Percentiles rank a stretch among this genome's conserved stretches.
These are phyloP conservation scores for Phialophora tarda DNA, from an alignment of 2,329 filamentous ascomycete species.

Conservation along the genomic window DNA sequence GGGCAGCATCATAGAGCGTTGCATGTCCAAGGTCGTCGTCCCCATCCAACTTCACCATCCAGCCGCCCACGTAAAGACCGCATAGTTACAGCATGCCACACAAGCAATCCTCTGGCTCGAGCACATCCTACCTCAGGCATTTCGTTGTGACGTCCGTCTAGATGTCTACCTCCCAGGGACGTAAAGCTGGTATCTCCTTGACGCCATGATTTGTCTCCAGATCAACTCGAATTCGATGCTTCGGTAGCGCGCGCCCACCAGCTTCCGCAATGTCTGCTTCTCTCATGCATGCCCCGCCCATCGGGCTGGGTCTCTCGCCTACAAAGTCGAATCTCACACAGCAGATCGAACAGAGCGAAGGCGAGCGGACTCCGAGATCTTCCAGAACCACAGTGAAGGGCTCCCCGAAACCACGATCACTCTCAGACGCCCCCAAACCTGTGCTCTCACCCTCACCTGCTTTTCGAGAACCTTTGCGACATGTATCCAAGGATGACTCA, in stretches of 20 bases:
- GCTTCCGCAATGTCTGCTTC: constrained; percentile 35
- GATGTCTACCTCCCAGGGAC: not conserved
- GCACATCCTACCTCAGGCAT: not conserved
- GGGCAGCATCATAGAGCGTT: too few species aligned
- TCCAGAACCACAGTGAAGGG: constrained; percentile 30
- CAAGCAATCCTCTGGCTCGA: not conserved
- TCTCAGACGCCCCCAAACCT: constrained; percentile 68
- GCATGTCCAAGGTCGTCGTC: not conserved
- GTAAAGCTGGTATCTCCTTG: not conserved
- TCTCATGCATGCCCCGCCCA: constrained; percentile 29
- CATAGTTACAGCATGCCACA: not conserved
- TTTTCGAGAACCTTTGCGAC: constrained; percentile 59
- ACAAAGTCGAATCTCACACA: constrained; percentile 35
- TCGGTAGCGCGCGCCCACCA: constrained; percentile 8
- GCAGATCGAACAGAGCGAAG: constrained; percentile 37
- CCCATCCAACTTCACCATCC: not conserved
- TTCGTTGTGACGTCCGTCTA: not conserved
- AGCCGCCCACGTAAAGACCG: not conserved
- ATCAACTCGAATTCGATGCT: not conserved
- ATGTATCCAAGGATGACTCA: constrained; percentile 69
- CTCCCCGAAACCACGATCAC: constrained; percentile 63
- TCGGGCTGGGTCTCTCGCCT: constrained; percentile 26
- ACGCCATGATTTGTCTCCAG: not conserved
- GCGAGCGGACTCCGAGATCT: constrained; percentile 36
- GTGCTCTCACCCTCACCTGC: constrained; percentile 66